Percentiles rank a stretch among this genome's conserved stretches.
Evolutionary conservation across 495 filamentous ascomycete species (phyloP).

Genomic region (Astrothelium macrocarpum): DNA sequence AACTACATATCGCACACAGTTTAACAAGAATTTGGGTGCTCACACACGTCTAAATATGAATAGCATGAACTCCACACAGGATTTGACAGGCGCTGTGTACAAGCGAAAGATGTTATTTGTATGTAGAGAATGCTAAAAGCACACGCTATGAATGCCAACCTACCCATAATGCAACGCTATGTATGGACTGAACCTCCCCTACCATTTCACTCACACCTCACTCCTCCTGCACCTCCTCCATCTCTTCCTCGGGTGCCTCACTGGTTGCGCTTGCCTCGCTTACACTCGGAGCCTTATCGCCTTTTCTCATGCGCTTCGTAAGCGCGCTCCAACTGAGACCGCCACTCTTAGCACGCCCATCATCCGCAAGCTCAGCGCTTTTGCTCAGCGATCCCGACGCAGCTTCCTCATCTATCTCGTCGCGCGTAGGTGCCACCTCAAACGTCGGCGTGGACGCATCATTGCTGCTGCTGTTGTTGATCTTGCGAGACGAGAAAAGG

Average conservation of each 20-base stretch:
- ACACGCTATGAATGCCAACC: not conserved
- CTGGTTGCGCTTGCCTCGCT: conserved; percentile 7
- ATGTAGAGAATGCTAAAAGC: no score
- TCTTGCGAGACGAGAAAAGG: not conserved
- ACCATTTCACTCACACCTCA: not conserved
- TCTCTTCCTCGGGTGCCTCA: conserved; percentile 5
- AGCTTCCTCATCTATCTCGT: not conserved
- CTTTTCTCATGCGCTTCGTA: conserved; percentile 8
- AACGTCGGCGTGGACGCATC: not conserved
- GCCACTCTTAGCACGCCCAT: not conserved
- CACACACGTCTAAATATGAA: no score
- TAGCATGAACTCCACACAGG: no score
- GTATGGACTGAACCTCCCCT: not conserved
- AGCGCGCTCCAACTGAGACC: conserved; percentile 8
- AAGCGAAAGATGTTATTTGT: no score
- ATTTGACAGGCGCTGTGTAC: no score
- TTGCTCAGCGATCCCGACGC: not conserved
- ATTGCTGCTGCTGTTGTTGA: not conserved
- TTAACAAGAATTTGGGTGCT: no score
- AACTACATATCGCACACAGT: no score
- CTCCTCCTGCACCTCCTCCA: not conserved
- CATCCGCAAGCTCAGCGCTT: not conserved
- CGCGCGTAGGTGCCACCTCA: not conserved
- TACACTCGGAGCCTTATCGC: conserved; percentile 12
- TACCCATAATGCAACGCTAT: not conserved